Percentiles rank a stretch among this genome's conserved stretches.
These are phyloP conservation scores for Brasenia schreberi DNA, from an alignment of 164 flowering plant species.

Conservation along the genomic window DNA sequence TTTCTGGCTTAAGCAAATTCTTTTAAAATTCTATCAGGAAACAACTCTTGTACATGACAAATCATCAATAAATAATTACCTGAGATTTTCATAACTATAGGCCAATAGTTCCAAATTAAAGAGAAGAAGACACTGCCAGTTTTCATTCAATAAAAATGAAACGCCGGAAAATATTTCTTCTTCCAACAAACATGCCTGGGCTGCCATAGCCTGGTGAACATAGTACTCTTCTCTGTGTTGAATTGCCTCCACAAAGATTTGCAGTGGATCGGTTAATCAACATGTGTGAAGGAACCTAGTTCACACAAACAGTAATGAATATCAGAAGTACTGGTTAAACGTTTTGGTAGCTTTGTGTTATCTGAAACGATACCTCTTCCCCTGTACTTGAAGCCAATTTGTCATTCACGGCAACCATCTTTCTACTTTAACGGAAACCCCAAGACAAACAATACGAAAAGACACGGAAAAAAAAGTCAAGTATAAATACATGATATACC, in stretches of 20 bases:
- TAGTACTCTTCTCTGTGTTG: slow-evolving; percentile 43
- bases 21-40: no score
- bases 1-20: no score
- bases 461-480: no score
- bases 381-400: slow-evolving; percentile 74
- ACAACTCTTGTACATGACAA: no score
- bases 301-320: not conserved
- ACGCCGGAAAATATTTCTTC: no score
- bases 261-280: slow-evolving; percentile 63
- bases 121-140: no score
- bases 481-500: no score
- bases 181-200: slow-evolving; percentile 29
- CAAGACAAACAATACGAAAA: slow-evolving; percentile 10
- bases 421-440: slow-evolving; percentile 19
- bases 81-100: no score
- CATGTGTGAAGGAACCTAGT: slow-evolving; percentile 39
- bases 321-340: not conserved
- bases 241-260: slow-evolving; percentile 71
- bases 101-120: no score
- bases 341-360: not conserved
- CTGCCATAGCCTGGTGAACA: slow-evolving; percentile 59
- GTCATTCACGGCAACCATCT: slow-evolving; percentile 22
- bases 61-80: no score
- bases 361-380: slow-evolving; percentile 44
- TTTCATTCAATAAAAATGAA: no score